Percentiles rank a stretch among this genome's conserved stretches.
Evolutionary conservation across 1,139 yeast species (phyloP).

Genomic region (Taphrina deformans): DNA sequence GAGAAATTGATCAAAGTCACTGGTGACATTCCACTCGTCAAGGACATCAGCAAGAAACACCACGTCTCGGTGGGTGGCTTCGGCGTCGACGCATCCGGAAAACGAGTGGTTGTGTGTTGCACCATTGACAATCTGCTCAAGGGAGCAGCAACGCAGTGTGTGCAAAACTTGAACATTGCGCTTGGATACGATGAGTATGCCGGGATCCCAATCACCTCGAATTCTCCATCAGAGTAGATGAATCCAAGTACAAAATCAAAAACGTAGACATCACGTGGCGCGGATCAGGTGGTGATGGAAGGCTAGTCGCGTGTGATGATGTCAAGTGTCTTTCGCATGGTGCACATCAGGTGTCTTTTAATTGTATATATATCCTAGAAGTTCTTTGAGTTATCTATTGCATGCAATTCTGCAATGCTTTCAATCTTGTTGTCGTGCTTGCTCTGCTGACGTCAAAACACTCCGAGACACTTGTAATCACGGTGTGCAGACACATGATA

Average conservation of each 20-base stretch:
- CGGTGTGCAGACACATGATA: background rate
- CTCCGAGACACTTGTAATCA: too few species aligned
- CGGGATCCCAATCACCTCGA: constrained; percentile 65
- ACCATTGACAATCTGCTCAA: constrained; percentile 92
- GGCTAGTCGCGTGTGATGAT: background rate
- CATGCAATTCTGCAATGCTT: background rate
- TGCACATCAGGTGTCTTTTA: background rate
- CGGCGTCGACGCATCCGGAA: constrained; percentile 82
- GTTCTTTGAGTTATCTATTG: background rate
- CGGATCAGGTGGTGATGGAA: background rate
- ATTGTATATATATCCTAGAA: background rate
- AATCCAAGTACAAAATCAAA: background rate
- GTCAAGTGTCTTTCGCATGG: background rate
- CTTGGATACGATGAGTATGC: constrained; percentile 90
- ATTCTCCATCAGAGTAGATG: background rate
- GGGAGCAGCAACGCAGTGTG: constrained; percentile 96
- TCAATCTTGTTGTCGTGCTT: background rate
- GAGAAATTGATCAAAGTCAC: constrained; percentile 81
- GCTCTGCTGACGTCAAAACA: too few species aligned
- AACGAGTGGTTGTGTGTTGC: constrained; percentile 90
- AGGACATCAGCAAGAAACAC: constrained; percentile 87
- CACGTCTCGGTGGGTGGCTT: constrained; percentile 95
- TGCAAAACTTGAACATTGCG: constrained; percentile 90
- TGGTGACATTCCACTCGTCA: constrained; percentile 90
- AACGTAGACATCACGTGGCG: background rate